A percentile compares a stretch with the other conserved stretches of the same genome.
Conservation (phyloP, 257 asterid genomes). For the Haberlea rhodopensis region DNA sequence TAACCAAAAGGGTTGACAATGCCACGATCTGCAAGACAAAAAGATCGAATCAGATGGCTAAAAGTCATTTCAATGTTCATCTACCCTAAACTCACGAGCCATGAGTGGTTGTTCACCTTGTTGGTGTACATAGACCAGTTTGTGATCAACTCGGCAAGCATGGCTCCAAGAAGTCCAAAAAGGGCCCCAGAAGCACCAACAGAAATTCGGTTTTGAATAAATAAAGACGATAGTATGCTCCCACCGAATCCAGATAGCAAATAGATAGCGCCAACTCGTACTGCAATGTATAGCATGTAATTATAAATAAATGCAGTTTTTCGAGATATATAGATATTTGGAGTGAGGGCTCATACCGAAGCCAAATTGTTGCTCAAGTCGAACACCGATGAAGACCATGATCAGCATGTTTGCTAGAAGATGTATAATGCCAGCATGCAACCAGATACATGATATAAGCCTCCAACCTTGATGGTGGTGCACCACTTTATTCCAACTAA, state of each 20-base stretch:
- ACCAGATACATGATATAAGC: constrained; percentile 81
- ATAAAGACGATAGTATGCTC: constrained; percentile 65
- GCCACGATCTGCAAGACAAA: constrained; percentile 59
- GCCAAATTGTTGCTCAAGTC: constrained; percentile 93
- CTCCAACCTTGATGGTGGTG: constrained; percentile 84
- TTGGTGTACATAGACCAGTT: constrained; percentile 87
- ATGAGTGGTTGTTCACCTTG: constrained; percentile 41
- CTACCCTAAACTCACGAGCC: neutral
- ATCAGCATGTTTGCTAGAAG: constrained; percentile 76
- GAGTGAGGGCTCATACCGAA: constrained; percentile 46
- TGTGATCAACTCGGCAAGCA: constrained; percentile 85
- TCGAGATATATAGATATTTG: neutral
- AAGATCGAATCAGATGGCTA: neutral
- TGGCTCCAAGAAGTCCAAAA: constrained; percentile 94
- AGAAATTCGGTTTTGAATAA: constrained; percentile 52
- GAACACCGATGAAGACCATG: constrained; percentile 74
- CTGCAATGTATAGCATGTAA: constrained; percentile 33
- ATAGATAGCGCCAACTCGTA: constrained; percentile 63
- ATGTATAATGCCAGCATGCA: constrained; percentile 87
- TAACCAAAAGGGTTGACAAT: constrained; percentile 59
- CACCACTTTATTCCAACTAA: constrained; percentile 71
- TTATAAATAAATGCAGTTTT: neutral
- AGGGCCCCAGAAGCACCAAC: constrained; percentile 99
- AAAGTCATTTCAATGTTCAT: neutral
- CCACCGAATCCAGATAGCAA: constrained; percentile 84